These are phyloP conservation scores for Rhizoclosmatium globosum DNA, from an alignment of 192 early-diverging fungal genomes.

Conservation along the genomic window DNA sequence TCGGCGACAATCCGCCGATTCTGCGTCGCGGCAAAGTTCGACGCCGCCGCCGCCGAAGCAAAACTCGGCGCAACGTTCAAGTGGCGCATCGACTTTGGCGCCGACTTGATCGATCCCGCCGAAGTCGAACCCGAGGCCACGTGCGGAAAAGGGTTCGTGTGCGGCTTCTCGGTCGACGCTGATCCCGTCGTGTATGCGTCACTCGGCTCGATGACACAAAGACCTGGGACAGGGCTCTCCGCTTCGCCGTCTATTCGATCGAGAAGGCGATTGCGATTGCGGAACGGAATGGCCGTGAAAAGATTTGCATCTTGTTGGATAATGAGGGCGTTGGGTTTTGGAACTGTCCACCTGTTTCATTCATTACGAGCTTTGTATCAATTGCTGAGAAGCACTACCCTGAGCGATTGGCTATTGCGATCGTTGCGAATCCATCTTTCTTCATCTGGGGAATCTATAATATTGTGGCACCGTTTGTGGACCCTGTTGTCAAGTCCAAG, in stretches of 20 bases:
- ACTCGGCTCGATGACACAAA: conserved; percentile 74
- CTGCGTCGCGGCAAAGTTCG: conserved; percentile 75
- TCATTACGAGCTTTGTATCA: conserved; percentile 66
- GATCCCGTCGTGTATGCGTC: conserved; percentile 77
- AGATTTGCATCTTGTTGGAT: conserved; percentile 82
- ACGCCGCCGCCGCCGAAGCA: background rate
- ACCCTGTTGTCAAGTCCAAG: conserved; percentile 87
- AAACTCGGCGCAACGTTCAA: conserved; percentile 7
- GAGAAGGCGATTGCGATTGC: conserved; percentile 74
- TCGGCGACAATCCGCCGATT: conserved; percentile 51
- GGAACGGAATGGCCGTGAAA: conserved; percentile 70
- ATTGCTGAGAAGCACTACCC: conserved; percentile 88
- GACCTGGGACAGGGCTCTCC: conserved; percentile 71
- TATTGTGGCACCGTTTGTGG: conserved; percentile 84
- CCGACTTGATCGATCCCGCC: conserved; percentile 71
- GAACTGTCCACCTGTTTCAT: conserved; percentile 61
- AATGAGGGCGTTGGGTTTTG: conserved; percentile 77
- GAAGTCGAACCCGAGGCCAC: conserved; percentile 62
- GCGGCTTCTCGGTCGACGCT: conserved; percentile 79
- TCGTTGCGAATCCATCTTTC: conserved; percentile 81
- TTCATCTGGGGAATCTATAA: conserved; percentile 86
- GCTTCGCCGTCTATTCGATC: conserved; percentile 79
- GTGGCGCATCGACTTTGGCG: conserved; percentile 65
- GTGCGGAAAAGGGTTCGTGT: conserved; percentile 77
- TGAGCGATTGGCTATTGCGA: conserved; percentile 72